phyloP scores from a whole-genome alignment of 495 filamentous ascomycete species.

The Podospora bellae-mahoneyi region DNA sequence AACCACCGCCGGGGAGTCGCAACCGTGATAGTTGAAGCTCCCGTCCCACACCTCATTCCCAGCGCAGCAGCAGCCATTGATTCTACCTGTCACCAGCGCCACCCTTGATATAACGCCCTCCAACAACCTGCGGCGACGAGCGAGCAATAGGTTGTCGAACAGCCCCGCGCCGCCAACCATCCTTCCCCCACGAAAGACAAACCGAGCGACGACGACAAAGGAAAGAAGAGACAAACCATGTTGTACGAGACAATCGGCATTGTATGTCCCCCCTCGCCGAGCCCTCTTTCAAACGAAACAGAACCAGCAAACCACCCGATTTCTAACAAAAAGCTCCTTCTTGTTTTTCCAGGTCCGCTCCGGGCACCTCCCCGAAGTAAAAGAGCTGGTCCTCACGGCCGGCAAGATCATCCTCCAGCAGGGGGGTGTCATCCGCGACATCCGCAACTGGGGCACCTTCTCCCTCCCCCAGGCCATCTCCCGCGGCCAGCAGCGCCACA shows the following conservation, averaged over 20 bases:
- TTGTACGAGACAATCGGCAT: conserved; percentile 96
- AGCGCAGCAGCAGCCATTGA: neutral
- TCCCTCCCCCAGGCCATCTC: conserved; percentile 69
- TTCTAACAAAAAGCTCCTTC: no score
- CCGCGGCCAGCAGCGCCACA: conserved; percentile 75
- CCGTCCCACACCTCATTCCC: neutral
- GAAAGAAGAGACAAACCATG: conserved; percentile 53
- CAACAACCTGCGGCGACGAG: neutral
- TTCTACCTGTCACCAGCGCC: neutral
- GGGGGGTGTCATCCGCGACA: conserved; percentile 86
- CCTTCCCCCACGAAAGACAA: neutral
- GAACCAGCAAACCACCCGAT: no score
- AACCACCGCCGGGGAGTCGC: neutral
- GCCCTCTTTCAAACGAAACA: neutral
- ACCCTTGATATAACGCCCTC: neutral
- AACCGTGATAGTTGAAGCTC: neutral
- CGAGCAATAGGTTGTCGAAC: neutral
- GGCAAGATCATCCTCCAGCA: conserved; percentile 77
- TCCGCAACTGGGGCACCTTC: conserved; percentile 92
- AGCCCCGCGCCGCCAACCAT: neutral
- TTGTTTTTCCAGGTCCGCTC: conserved; percentile 62
- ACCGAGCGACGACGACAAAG: neutral
- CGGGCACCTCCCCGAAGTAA: conserved; percentile 73
- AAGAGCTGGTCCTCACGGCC: conserved; percentile 91
- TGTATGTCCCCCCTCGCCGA: conserved; percentile 53